Evolutionary conservation across 352 stramenopile species (phyloP), one percentile per base, ranked within the genome.

Genomic region (Phytopythium vexans): DNA sequence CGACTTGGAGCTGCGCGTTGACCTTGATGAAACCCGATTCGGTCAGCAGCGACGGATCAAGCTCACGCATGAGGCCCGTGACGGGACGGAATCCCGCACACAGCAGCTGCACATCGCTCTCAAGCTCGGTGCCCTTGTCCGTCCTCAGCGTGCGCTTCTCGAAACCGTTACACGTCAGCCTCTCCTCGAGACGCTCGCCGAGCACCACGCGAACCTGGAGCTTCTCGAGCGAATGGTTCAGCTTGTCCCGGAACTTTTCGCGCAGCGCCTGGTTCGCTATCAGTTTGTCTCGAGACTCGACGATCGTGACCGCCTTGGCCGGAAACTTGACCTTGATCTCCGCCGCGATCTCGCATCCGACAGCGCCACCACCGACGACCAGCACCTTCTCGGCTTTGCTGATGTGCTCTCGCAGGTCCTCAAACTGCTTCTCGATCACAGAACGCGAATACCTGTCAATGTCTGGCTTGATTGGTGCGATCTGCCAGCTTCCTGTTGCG

Each of bases 321-420:
- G 67, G 67, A 46, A 71, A 62, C 37, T 67, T 70, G 21, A 27
- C 37, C 27, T 63, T 67, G 47, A 76, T 76, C 41, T 76, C 64
- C 38, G 59, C 67, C 2, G 67, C 67, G 0, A 75, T 27, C 35
- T 75, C 67, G 11, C 67, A 76, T 9, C 63, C 67, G 14, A 76
- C 67, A 0, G 60, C 39, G 8, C 67, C 67, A 34, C 67, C 67
- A 6, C 67, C 67, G 7, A 73, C 54, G 21, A 76, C 39, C 5
- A 70, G 45, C 9, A 73, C 55, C 35, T 57, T 67, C 21, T 71
- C 46, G 0, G 60, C 53, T 2, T n/a, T 47, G 11, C 61, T 56
- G 12, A 76, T 71, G 3, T 58, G 27, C n/a, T 52, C 59, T 8
- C 62, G 49, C 21, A 72, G 43, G 21, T 62, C 41, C 37, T 68